Conservation (phyloP, 176 grass and related monocot genomes). For the Lolium rigidum region DNA sequence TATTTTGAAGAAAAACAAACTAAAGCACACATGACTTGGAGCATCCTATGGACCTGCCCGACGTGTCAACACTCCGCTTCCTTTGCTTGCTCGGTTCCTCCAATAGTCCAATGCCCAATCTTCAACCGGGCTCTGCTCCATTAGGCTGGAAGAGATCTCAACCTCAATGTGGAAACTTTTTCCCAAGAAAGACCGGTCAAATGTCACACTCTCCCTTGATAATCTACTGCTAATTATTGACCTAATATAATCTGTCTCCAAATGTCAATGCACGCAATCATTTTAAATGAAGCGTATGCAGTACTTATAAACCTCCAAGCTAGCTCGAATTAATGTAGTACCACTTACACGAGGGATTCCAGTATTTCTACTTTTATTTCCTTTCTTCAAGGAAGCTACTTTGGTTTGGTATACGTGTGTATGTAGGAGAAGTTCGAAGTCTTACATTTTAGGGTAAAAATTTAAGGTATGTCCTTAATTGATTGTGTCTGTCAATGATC, state of each 20-base stretch:
- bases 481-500: no score
- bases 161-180: not conserved
- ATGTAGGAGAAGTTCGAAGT: no score
- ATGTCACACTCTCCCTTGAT: not conserved
- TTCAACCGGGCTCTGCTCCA: not conserved
- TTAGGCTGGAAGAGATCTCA: not conserved
- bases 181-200: not conserved
- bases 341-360: no score
- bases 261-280: not conserved
- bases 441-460: no score
- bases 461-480: no score
- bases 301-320: constrained; percentile 4
- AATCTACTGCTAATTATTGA: constrained; percentile 32
- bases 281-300: not conserved
- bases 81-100: no score
- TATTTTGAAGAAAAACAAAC: not conserved
- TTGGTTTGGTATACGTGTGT: no score
- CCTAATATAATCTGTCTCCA: not conserved
- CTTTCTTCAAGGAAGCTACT: no score
- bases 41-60: not conserved
- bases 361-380: no score
- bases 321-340: not conserved
- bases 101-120: no score
- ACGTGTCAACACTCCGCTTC: not conserved
- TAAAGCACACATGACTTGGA: constrained; percentile 7